Percentiles rank a stretch among this genome's conserved stretches.
phyloP scores from a whole-genome alignment of 257 asterid genomes.

The Eustoma russellianum region DNA sequence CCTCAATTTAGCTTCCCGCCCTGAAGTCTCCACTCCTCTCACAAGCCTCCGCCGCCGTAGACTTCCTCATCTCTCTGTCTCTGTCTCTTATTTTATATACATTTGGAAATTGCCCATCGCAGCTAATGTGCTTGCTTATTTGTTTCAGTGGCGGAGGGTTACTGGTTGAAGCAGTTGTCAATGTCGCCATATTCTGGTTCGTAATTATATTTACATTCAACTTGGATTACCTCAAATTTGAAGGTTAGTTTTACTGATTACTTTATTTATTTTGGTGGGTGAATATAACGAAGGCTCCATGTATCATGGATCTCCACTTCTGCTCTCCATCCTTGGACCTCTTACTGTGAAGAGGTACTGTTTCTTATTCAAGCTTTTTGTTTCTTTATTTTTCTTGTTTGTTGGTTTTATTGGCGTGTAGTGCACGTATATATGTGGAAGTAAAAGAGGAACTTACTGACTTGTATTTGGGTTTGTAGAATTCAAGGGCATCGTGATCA shows the following conservation, averaged over 20 bases:
- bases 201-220: constrained; percentile 9
- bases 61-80: constrained; percentile 9
- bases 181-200: constrained; percentile 89
- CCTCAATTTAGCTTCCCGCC: constrained; percentile 80
- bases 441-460: no score
- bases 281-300: constrained; percentile 58
- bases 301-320: constrained; percentile 93
- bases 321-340: constrained; percentile 77
- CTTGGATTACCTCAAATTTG: background rate
- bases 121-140: background rate
- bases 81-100: background rate
- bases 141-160: constrained; percentile 79
- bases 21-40: constrained; percentile 95
- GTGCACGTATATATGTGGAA: no score
- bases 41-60: constrained; percentile 93
- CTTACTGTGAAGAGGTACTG: constrained; percentile 53
- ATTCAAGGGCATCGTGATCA: constrained; percentile 50
- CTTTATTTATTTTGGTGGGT: background rate
- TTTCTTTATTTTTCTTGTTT: background rate
- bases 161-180: constrained; percentile 78
- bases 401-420: background rate
- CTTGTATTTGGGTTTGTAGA: constrained; percentile 22
- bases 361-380: background rate
- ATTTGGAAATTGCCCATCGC: no score
- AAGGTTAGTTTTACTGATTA: background rate